phyloP scores from a whole-genome alignment of 306 rosid genomes.

The Neltuma alba region DNA sequence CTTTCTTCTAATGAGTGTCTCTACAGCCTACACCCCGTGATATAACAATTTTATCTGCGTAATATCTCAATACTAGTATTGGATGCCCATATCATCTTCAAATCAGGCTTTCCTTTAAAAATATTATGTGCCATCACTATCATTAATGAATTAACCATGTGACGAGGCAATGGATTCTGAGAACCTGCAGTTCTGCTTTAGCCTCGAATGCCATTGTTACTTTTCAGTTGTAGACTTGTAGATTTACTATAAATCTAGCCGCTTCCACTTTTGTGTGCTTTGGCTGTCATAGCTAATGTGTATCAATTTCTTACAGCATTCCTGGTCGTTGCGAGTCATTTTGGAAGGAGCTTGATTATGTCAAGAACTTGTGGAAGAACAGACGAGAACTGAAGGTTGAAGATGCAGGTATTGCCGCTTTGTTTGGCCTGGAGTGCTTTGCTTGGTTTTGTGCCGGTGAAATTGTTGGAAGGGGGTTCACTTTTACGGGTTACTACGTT shows the following conservation, averaged over 20 bases:
- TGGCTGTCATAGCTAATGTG: conserved; percentile 20
- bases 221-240: not conserved
- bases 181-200: not conserved
- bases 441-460: conserved; percentile 85
- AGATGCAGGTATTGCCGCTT: conserved; percentile 86
- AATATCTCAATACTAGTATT: not conserved
- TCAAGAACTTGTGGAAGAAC: conserved; percentile 81
- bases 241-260: not conserved
- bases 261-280: not conserved
- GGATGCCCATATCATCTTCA: not conserved
- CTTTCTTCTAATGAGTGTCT: not conserved
- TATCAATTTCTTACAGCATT: conserved; percentile 55
- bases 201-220: not conserved
- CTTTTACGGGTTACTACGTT: conserved; percentile 81
- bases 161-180: not conserved
- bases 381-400: conserved; percentile 83
- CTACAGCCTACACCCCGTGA: not conserved
- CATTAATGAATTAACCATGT: not conserved
- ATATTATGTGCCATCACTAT: not conserved
- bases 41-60: not conserved
- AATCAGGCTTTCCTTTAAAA: conserved; percentile 2
- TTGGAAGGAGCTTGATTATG: conserved; percentile 80
- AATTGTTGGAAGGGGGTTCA: conserved; percentile 91
- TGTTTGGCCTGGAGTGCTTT: conserved; percentile 90
- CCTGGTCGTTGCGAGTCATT: conserved; percentile 73